These are phyloP conservation scores for Flammula alnicola DNA, from an alignment of 1,284 basidiomycete species.

Conservation along the genomic window DNA sequence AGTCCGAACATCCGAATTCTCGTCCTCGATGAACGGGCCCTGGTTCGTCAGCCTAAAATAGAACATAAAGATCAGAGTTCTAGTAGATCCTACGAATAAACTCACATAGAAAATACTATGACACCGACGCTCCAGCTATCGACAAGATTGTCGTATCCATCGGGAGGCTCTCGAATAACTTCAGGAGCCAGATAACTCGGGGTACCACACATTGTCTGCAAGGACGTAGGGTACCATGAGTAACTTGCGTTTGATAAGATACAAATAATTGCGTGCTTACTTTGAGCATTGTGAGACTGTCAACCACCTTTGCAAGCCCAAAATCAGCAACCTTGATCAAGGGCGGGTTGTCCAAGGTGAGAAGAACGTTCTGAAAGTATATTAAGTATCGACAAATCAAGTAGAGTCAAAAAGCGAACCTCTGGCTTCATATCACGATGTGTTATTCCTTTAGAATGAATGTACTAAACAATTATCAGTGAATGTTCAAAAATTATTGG, in stretches of 20 bases:
- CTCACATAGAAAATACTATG: conserved; percentile 86
- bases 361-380: conserved; percentile 63
- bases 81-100: conserved; percentile 4
- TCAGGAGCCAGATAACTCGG: conserved; percentile 87
- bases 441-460: conserved; percentile 75
- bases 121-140: conserved; percentile 95
- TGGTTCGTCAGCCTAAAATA: conserved; percentile 68
- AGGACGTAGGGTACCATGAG: conserved; percentile 8
- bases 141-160: conserved; percentile 83
- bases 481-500: conserved; percentile 11
- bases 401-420: conserved; percentile 37
- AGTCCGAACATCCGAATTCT: conserved; percentile 54
- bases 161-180: conserved; percentile 71
- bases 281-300: conserved; percentile 71
- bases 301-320: conserved; percentile 88
- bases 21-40: conserved; percentile 75
- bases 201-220: conserved; percentile 85
- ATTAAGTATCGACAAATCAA: neutral
- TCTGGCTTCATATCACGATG: conserved; percentile 95
- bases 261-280: conserved; percentile 40
- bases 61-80: conserved; percentile 20
- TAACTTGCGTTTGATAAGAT: conserved; percentile 2
- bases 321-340: conserved; percentile 89
- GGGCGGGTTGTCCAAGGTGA: conserved; percentile 69
- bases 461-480: conserved; percentile 53